A percentile compares a stretch with the other conserved stretches of the same genome.
Conservation (phyloP, 371 early-diverging fungal species). For the Zopfochytrium polystomum region DNA sequence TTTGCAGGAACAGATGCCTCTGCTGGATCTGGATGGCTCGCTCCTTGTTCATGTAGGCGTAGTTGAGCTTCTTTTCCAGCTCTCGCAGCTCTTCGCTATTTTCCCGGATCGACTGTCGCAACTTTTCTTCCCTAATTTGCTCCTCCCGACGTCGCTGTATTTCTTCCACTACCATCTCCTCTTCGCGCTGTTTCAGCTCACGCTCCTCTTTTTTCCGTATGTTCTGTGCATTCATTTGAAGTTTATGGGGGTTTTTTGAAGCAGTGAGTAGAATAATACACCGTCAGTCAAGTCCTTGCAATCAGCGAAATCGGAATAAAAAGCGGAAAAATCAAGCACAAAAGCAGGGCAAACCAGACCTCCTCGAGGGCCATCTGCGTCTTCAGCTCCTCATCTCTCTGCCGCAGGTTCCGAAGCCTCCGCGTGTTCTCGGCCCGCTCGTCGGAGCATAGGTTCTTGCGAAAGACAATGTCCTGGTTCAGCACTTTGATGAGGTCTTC, state of each 20-base stretch:
- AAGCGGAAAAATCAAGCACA: not conserved
- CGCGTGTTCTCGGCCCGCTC: conserved; percentile 43
- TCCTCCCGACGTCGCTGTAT: conserved; percentile 28
- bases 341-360: conserved; percentile 17
- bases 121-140: conserved; percentile 43
- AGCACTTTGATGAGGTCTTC: conserved; percentile 44
- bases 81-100: conserved; percentile 49
- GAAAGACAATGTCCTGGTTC: conserved; percentile 34
- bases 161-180: conserved; percentile 33
- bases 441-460: conserved; percentile 35
- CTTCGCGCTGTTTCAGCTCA: conserved; percentile 18
- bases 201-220: conserved; percentile 24
- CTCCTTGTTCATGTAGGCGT: conserved; percentile 56
- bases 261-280: not conserved
- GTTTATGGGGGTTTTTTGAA: too few species aligned
- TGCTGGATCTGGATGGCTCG: conserved; percentile 50
- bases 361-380: conserved; percentile 32
- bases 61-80: conserved; percentile 49
- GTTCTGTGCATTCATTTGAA: conserved; percentile 8
- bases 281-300: not conserved
- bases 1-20: conserved; percentile 30
- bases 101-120: conserved; percentile 47
- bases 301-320: not conserved
- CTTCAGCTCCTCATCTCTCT: conserved; percentile 32
- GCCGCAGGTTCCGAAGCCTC: conserved; percentile 28